These are phyloP conservation scores for Paratinospora sagittata DNA, from an alignment of 164 flowering plant genomes.

Conservation along the genomic window DNA sequence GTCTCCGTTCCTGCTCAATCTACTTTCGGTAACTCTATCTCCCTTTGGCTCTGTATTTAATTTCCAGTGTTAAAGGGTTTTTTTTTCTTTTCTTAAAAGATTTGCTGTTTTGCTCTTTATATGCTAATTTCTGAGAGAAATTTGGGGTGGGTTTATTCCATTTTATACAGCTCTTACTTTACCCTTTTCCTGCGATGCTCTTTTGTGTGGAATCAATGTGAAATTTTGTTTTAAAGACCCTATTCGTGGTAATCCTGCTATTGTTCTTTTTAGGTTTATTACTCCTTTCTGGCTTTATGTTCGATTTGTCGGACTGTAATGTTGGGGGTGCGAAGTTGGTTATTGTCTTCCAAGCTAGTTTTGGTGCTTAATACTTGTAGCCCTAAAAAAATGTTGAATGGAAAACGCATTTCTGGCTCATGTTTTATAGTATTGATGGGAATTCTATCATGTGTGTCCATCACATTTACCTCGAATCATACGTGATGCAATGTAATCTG, in stretches of 20 bases:
- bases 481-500: no score
- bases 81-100: neutral
- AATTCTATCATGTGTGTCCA: no score
- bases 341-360: conserved; percentile 1
- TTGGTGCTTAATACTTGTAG: neutral
- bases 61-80: neutral
- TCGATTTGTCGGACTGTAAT: neutral
- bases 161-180: no score
- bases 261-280: neutral
- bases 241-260: no score
- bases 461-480: no score
- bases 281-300: neutral
- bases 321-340: neutral
- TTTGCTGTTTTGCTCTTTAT: neutral
- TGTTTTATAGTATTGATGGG: no score
- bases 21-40: conserved; percentile 40
- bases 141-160: no score
- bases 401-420: no score
- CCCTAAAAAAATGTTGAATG: no score
- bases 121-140: neutral
- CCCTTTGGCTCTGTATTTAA: neutral
- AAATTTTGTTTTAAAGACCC: no score
- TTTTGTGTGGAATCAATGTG: no score
- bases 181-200: neutral
- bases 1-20: conserved; percentile 45